Evolutionary conservation across 2,329 filamentous ascomycete species (phyloP).

Genomic region (Pseudogymnoascus sp.): DNA sequence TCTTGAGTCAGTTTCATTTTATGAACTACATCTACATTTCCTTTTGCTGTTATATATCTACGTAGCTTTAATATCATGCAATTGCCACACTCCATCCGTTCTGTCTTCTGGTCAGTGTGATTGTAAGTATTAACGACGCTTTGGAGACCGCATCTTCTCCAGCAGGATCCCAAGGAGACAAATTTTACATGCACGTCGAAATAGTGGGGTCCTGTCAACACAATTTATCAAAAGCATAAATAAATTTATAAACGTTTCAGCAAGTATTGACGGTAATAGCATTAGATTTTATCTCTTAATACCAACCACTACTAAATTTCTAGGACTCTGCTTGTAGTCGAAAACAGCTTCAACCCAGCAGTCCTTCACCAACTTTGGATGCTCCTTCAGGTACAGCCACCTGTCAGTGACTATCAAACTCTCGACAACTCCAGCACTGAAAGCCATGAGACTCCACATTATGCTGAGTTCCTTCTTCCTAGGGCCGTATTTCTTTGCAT

Average conservation of each 20-base stretch:
- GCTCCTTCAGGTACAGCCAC: constrained; percentile 79
- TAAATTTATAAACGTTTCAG: background rate
- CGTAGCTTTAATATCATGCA: background rate
- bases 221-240: background rate
- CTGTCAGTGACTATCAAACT: constrained; percentile 84
- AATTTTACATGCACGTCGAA: background rate
- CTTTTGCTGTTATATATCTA: background rate
- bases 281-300: constrained; percentile 47
- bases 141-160: background rate
- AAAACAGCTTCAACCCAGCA: constrained; percentile 94
- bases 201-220: constrained; percentile 1
- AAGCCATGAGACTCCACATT: constrained; percentile 93
- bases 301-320: constrained; percentile 89
- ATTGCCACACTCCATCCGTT: background rate
- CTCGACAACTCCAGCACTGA: constrained; percentile 82
- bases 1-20: constrained; percentile 33
- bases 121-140: no score
- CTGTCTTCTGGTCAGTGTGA: background rate
- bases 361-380: constrained; percentile 56
- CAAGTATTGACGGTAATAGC: background rate
- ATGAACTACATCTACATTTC: constrained; percentile 28
- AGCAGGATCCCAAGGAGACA: background rate
- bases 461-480: constrained; percentile 75
- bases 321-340: constrained; percentile 74
- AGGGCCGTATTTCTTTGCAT: constrained; percentile 54